These are phyloP conservation scores for Aurantiochytrium sp. DNA, from an alignment of 108 stramenopile species.

Conservation along the genomic window DNA sequence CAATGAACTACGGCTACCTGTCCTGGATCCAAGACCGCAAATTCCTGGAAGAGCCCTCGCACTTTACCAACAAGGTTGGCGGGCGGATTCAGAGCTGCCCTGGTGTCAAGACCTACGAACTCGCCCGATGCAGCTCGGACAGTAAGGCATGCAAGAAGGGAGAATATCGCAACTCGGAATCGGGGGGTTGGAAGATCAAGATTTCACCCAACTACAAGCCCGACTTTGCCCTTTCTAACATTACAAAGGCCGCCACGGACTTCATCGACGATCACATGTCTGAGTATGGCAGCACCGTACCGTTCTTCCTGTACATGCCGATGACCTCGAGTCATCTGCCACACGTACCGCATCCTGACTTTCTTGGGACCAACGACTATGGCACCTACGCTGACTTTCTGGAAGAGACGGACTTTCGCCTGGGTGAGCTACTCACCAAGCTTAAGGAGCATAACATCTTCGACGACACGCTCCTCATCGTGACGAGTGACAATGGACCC, in stretches of 20 bases:
- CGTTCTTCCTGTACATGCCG: background rate
- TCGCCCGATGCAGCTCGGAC: too few species aligned
- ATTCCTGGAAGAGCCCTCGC: background rate
- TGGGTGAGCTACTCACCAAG: background rate
- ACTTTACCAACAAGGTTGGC: background rate
- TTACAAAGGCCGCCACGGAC: background rate
- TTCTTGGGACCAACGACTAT: background rate
- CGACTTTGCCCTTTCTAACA: background rate
- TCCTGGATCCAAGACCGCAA: background rate
- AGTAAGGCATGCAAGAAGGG: too few species aligned
- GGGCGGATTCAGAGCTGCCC: background rate
- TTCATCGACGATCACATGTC: background rate
- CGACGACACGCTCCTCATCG: background rate
- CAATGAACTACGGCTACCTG: background rate
- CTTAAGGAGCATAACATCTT: background rate
- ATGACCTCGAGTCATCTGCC: background rate
- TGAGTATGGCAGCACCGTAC: background rate
- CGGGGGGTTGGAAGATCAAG: too few species aligned
- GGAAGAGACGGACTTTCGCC: background rate
- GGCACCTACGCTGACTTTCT: background rate
- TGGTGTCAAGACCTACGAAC: too few species aligned
- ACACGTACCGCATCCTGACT: background rate
- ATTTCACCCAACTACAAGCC: too few species aligned
- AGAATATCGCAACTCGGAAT: too few species aligned
- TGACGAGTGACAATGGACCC: background rate